Base-by-base conservation (phyloP, 2,329 filamentous ascomycete species). In the Xylaria sp. region DNA sequence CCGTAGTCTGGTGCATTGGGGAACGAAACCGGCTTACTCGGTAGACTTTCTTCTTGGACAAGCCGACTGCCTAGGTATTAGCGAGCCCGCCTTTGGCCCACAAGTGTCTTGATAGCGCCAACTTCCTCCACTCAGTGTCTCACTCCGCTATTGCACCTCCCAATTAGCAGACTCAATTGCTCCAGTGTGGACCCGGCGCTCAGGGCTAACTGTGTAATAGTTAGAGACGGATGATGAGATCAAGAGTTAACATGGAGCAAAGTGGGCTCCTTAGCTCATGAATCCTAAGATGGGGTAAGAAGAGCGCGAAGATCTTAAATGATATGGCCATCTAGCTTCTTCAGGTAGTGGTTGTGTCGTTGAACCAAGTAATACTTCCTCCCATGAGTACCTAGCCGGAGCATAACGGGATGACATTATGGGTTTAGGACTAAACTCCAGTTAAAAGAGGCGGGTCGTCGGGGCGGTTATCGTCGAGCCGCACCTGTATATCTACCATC, bases 121-220 rank as follows among this genome's bases (percentile, higher is more conserved):
- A 41, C 25, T 41, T 32, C 39, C 56, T 65, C 57, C 68, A 68
- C 68, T 65, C 61, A 70, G 65, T 70, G 65, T 41, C 34, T 52
- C 39, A 10, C 48, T 28, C 18, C 20, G 4, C 18, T 34, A 18
- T n/a, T 20, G 23, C 34, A 70, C 65, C 23, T 44, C 18, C 70
- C 68, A 72, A 68, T 66, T 28, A 62, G 20, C 25, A 52, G 18
- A 23, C 6, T n/a, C 56, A 63, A 66, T 66, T 59, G 52, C 46
- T 37, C 23, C 25, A 28, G 54, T 67, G 70, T 70, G 70, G 68
- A 58, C 15, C 61, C 50, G 3, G 25, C 18, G 54, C 23, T 58
- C 41, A 41, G 9, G n/a, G 57, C 55, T 50, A 63, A 52, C 66
- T 55, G 63, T 58, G 54, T 15, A 50, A 23, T 32, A 48, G 37